phyloP scores from a whole-genome alignment of 129 eudicot genomes.

The Deinandra increscens region DNA sequence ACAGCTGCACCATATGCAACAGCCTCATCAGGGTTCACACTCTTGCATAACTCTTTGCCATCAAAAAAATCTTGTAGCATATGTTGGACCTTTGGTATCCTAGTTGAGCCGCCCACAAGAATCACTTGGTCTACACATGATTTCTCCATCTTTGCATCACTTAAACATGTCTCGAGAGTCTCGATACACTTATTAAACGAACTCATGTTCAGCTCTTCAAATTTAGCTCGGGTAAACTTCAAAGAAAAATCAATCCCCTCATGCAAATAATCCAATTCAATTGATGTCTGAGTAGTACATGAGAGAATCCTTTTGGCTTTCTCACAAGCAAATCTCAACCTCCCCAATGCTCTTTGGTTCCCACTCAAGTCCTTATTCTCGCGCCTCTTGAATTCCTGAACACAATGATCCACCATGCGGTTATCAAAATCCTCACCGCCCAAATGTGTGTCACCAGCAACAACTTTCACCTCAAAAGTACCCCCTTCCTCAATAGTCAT shows the following conservation, averaged over 20 bases:
- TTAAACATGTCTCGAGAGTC: slow-evolving; percentile 12
- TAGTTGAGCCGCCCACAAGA: slow-evolving; percentile 22
- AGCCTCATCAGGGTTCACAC: slow-evolving; percentile 20
- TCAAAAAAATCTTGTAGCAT: slow-evolving; percentile 4
- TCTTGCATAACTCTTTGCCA: slow-evolving; percentile 18
- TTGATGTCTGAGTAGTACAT: slow-evolving; percentile 6
- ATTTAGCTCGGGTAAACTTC: slow-evolving; percentile 21
- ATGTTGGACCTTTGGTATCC: slow-evolving; percentile 14
- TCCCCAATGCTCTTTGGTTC: slow-evolving; percentile 7
- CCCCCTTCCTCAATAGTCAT: slow-evolving; percentile 3
- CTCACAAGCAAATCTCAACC: slow-evolving; percentile 20
- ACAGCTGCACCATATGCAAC: slow-evolving; percentile 21
- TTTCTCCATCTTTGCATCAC: background rate
- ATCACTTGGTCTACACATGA: slow-evolving; percentile 4
- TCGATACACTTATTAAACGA: background rate
- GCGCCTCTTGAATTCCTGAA: slow-evolving; percentile 7
- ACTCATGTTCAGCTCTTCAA: slow-evolving; percentile 19
- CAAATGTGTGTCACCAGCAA: slow-evolving; percentile 17
- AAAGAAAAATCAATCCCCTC: slow-evolving; percentile 10
- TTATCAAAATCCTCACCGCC: slow-evolving; percentile 23
- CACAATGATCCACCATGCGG: slow-evolving; percentile 16
- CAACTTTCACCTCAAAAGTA: slow-evolving; percentile 11
- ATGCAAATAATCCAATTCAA: slow-evolving; percentile 15
- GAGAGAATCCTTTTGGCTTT: slow-evolving; percentile 21
- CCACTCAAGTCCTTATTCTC: background rate